A percentile compares a stretch with the other conserved stretches of the same genome.
Evolutionary conservation across 192 early-diverging fungal genomes (phyloP).

Genomic region (Coemansia reversa): DNA sequence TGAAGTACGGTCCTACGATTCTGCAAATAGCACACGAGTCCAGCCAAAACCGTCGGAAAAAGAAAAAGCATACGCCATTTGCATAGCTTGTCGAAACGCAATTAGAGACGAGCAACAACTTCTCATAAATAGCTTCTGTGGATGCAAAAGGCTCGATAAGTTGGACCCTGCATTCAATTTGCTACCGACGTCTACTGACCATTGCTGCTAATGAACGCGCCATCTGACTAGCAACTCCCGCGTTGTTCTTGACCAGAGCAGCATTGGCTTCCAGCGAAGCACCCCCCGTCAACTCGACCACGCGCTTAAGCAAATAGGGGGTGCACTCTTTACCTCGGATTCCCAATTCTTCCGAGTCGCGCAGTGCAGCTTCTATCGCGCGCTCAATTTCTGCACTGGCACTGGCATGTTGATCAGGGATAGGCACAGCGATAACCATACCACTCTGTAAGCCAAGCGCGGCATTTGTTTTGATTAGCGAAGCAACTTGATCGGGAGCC

Average conservation of each 20-base stretch:
- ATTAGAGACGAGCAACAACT: neutral
- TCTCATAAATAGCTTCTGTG: neutral
- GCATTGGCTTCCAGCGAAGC: conserved; percentile 69
- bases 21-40: neutral
- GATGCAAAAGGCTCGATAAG: neutral
- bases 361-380: conserved; percentile 70
- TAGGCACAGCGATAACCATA: conserved; percentile 86
- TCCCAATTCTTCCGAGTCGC: conserved; percentile 63
- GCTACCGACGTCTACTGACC: conserved; percentile 9
- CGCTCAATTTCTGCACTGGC: conserved; percentile 62
- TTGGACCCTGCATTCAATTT: neutral
- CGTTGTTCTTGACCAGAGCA: conserved; percentile 91
- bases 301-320: conserved; percentile 87
- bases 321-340: conserved; percentile 88
- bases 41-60: neutral
- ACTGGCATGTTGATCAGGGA: conserved; percentile 67
- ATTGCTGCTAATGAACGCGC: conserved; percentile 53
- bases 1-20: too few relatives aligned
- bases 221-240: conserved; percentile 75
- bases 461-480: conserved; percentile 56
- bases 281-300: conserved; percentile 81
- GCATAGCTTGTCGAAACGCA: neutral
- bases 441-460: conserved; percentile 72
- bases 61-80: too few relatives aligned
- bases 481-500: conserved; percentile 46